A percentile compares a stretch with the other conserved stretches of the same genome.
Conservation (phyloP, 768 basidiomycete species). For the Dictyophora rubrovolvata region DNA sequence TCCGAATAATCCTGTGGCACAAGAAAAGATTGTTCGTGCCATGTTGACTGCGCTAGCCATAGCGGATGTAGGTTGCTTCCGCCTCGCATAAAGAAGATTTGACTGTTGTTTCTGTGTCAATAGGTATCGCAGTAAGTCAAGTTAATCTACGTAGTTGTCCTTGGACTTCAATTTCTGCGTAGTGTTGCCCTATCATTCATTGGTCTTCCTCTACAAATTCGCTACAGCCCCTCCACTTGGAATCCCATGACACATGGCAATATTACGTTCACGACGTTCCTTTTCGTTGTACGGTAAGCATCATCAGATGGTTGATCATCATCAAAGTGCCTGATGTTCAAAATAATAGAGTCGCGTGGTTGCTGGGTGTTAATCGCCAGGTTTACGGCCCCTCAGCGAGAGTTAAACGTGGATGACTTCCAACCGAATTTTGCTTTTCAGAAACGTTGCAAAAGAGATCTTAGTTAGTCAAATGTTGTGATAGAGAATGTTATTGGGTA, state of each 20-base stretch:
- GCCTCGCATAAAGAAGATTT: background rate
- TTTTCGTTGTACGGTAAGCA: constrained; percentile 41
- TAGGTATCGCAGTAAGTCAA: constrained; percentile 53
- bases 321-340: background rate
- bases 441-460: background rate
- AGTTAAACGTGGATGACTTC: background rate
- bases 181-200: constrained; percentile 51
- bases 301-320: constrained; percentile 18
- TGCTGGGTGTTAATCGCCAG: constrained; percentile 39
- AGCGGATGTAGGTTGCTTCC: constrained; percentile 48
- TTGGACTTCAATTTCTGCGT: constrained; percentile 8
- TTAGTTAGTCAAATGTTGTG: background rate
- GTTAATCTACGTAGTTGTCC: constrained; percentile 5
- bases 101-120: background rate
- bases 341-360: constrained; percentile 41
- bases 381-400: constrained; percentile 19
- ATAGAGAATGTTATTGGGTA: background rate
- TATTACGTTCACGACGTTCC: constrained; percentile 48
- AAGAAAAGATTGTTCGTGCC: constrained; percentile 61
- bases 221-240: constrained; percentile 44
- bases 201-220: constrained; percentile 47
- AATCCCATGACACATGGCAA: constrained; percentile 72
- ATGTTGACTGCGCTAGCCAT: constrained; percentile 52
- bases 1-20: constrained; percentile 43
- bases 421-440: background rate